Conservation (phyloP, 2,329 filamentous ascomycete species). For the Paracoccidioides lutzii region DNA sequence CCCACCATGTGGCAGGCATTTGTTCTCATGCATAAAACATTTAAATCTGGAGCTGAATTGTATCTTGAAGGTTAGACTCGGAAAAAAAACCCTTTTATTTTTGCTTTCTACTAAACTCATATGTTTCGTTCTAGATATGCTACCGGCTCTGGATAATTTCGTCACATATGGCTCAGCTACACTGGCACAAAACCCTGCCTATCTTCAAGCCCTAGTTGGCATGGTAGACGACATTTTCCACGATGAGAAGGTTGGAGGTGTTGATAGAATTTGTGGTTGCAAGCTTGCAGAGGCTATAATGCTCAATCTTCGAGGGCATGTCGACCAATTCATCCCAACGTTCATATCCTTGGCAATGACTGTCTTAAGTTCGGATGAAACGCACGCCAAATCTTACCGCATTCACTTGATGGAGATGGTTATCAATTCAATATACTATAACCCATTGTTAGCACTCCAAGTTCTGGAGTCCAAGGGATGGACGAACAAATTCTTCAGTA, state of each 20-base stretch:
- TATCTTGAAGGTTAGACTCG: constrained; percentile 58
- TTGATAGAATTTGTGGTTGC: constrained; percentile 93
- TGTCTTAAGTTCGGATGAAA: constrained; percentile 59
- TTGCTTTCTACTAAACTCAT: constrained; percentile 4
- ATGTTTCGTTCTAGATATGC: constrained; percentile 56
- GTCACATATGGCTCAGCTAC: constrained; percentile 79
- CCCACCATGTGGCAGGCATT: constrained; percentile 98
- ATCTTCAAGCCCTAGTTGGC: constrained; percentile 74
- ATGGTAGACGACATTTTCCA: constrained; percentile 95
- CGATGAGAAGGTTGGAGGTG: constrained; percentile 81
- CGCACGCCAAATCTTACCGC: constrained; percentile 83
- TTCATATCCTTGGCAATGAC: constrained; percentile 86
- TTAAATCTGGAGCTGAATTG: constrained; percentile 91
- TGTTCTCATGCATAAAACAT: constrained; percentile 88
- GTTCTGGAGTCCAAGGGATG: constrained; percentile 82
- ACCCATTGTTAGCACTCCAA: constrained; percentile 69
- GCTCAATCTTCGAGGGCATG: constrained; percentile 78
- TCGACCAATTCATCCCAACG: constrained; percentile 76
- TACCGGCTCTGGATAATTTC: constrained; percentile 94
- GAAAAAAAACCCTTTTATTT: background rate
- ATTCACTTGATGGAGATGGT: constrained; percentile 98
- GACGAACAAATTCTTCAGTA: constrained; percentile 98
- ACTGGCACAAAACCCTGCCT: constrained; percentile 69
- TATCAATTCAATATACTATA: constrained; percentile 97
- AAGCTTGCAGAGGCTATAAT: constrained; percentile 96